Evolutionary conservation across 2,329 filamentous ascomycete species (phyloP).

Genomic region (Penicillium glabrum): DNA sequence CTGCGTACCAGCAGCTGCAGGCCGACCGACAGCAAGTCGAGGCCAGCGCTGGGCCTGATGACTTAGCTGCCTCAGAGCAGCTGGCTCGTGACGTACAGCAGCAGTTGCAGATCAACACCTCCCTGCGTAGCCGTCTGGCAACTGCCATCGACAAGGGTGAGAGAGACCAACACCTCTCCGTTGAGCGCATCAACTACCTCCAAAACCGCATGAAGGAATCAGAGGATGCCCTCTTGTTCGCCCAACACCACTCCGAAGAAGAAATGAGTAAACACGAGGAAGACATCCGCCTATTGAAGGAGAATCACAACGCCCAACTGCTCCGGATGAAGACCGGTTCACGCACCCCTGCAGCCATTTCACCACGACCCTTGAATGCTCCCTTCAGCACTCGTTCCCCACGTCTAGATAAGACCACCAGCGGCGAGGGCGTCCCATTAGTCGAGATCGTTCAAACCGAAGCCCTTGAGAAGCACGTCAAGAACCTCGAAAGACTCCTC

Average conservation of each 20-base stretch:
- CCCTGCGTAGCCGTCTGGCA: constrained; percentile 72
- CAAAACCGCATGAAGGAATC: constrained; percentile 77
- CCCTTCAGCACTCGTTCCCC: constrained; percentile 62
- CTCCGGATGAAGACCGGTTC: constrained; percentile 64
- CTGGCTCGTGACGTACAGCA: constrained; percentile 75
- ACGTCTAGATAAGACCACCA: constrained; percentile 61
- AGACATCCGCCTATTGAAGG: constrained; percentile 72
- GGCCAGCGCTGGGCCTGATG: constrained; percentile 67
- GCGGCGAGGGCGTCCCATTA: constrained; percentile 58
- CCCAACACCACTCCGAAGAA: constrained; percentile 85
- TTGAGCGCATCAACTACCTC: constrained; percentile 77
- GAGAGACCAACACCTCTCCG: constrained; percentile 75
- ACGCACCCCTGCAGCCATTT: constrained; percentile 47
- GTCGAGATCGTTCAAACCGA: constrained; percentile 73
- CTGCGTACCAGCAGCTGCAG: constrained; percentile 73
- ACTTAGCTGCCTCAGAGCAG: constrained; percentile 73
- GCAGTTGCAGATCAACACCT: constrained; percentile 76
- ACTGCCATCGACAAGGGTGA: constrained; percentile 83
- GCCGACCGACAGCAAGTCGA: constrained; percentile 64
- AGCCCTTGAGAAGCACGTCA: constrained; percentile 72
- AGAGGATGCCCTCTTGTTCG: constrained; percentile 79
- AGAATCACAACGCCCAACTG: constrained; percentile 74
- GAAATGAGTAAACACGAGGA: constrained; percentile 81
- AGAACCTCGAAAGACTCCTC: constrained; percentile 81
- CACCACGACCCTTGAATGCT: constrained; percentile 61